Conservation (phyloP, 1,284 basidiomycete species). For the Phellopilus nigrolimitatus region DNA sequence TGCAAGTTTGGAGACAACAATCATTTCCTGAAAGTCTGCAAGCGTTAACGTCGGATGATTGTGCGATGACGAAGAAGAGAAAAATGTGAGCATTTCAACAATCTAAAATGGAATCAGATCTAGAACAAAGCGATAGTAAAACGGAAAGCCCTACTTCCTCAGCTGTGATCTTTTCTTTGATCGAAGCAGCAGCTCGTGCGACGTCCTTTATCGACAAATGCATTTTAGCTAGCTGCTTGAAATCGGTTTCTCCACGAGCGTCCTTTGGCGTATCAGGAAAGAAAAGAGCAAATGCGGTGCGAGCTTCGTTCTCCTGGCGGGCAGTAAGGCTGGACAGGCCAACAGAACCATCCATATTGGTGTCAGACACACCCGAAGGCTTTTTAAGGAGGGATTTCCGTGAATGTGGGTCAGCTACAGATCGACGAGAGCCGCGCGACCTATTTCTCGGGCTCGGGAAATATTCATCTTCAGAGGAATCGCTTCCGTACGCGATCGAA, state of each 20-base stretch:
- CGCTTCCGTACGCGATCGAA: constrained; percentile 20
- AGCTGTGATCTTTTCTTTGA: constrained; percentile 62
- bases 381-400: neutral
- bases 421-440: neutral
- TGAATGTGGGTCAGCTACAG: constrained; percentile 29
- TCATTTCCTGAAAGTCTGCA: constrained; percentile 69
- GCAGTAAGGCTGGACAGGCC: constrained; percentile 34
- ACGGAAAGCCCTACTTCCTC: constrained; percentile 50
- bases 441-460: constrained; percentile 1
- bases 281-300: constrained; percentile 61
- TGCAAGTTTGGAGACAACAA: constrained; percentile 49
- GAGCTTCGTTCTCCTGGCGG: constrained; percentile 49
- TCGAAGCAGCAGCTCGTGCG: constrained; percentile 48
- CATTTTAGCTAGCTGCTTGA: constrained; percentile 41
- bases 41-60: constrained; percentile 58
- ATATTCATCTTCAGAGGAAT: constrained; percentile 23
- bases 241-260: constrained; percentile 21
- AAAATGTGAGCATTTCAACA: constrained; percentile 67
- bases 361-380: neutral
- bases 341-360: constrained; percentile 11
- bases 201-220: constrained; percentile 62
- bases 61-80: constrained; percentile 47
- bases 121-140: constrained; percentile 6
- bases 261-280: constrained; percentile 41
- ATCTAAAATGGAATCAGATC: constrained; percentile 39